These are phyloP conservation scores for Gossypioides kirkii DNA, from an alignment of 345 rosid species.

Conservation along the genomic window DNA sequence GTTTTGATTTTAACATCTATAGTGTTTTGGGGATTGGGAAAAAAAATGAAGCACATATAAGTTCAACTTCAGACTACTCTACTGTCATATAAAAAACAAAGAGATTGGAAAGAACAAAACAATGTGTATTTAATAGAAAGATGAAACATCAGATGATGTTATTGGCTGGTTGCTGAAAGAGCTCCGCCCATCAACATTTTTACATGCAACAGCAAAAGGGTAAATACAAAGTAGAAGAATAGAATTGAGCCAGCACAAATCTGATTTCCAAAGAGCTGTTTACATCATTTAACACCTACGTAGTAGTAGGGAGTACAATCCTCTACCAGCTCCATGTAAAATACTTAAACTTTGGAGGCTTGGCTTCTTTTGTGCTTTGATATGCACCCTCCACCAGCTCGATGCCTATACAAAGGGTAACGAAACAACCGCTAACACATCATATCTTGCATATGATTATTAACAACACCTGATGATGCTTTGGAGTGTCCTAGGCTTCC, in stretches of 20 bases:
- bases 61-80: neutral
- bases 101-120: neutral
- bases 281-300: neutral
- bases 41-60: neutral
- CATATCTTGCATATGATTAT: conserved; percentile 14
- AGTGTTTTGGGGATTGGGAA: neutral
- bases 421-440: neutral
- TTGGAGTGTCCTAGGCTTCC: neutral
- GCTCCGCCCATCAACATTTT: neutral
- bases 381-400: conserved; percentile 13
- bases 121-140: neutral
- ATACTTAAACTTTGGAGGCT: conserved; percentile 19
- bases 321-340: conserved; percentile 9
- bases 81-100: neutral
- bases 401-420: conserved; percentile 15
- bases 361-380: conserved; percentile 13
- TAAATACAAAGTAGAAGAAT: neutral
- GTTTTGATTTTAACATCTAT: neutral
- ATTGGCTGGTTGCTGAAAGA: neutral
- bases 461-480: neutral
- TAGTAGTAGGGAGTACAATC: neutral
- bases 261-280: conserved; percentile 9
- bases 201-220: neutral
- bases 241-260: conserved; percentile 14
- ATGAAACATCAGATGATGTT: neutral